Percentiles rank a stretch among this genome's conserved stretches.
These are phyloP conservation scores for Herpotrichia juniperi DNA, from an alignment of 2,329 filamentous ascomycete genomes.

Conservation along the genomic window DNA sequence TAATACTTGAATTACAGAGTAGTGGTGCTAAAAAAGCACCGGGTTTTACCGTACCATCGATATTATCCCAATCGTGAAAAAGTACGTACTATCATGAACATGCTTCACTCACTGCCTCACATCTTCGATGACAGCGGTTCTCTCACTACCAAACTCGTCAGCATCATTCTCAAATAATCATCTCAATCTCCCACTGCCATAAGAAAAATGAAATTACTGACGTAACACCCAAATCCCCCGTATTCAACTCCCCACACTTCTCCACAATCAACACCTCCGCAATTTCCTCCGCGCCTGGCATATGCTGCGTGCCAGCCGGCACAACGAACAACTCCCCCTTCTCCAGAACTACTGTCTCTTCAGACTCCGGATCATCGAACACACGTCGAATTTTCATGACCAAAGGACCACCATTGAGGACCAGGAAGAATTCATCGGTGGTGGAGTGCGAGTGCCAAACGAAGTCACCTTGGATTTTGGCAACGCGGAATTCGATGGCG, in stretches of 20 bases:
- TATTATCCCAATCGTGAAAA: no score
- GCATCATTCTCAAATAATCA: not conserved
- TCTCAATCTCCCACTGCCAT: not conserved
- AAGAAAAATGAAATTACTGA: not conserved
- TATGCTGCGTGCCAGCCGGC: slow-evolving; percentile 46
- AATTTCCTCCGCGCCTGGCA: slow-evolving; percentile 41
- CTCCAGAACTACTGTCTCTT: slow-evolving; percentile 31
- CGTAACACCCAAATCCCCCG: slow-evolving; percentile 17
- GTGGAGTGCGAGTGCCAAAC: slow-evolving; percentile 51
- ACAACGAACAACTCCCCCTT: slow-evolving; percentile 46
- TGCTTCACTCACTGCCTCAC: not conserved
- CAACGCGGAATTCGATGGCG: slow-evolving; percentile 49
- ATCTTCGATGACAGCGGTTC: slow-evolving; percentile 1
- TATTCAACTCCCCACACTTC: slow-evolving; percentile 30
- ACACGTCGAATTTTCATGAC: slow-evolving; percentile 32
- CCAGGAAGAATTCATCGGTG: slow-evolving; percentile 51
- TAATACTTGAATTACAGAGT: no score
- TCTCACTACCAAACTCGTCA: slow-evolving; percentile 1
- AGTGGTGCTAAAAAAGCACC: no score
- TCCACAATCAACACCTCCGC: slow-evolving; percentile 50
- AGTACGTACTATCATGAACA: no score
- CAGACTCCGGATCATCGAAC: slow-evolving; percentile 34
- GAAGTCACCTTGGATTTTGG: slow-evolving; percentile 48
- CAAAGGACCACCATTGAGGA: slow-evolving; percentile 38
- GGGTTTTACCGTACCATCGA: no score